These are phyloP conservation scores for Immersiporthe knoxdaviesiana DNA, from an alignment of 2,329 filamentous ascomycete species.

Conservation along the genomic window DNA sequence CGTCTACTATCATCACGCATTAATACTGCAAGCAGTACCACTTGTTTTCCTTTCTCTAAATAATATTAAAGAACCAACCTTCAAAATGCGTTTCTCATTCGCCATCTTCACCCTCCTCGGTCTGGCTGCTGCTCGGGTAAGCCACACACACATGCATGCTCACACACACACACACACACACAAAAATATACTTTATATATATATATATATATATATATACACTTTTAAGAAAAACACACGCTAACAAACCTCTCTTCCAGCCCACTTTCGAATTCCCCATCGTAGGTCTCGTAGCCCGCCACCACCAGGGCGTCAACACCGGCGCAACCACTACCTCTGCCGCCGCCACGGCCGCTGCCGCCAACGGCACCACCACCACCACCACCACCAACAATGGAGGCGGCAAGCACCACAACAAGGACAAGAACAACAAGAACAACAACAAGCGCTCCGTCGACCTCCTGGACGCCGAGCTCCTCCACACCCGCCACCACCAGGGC, in stretches of 20 bases:
- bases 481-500: conserved; percentile 8
- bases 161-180: not conserved
- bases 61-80: not conserved
- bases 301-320: conserved; percentile 6
- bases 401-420: conserved; percentile 7
- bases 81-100: conserved; percentile 18
- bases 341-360: not conserved
- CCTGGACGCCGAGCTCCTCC: not conserved
- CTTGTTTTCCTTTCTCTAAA: not conserved
- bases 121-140: conserved; percentile 6
- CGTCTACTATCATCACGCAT: not conserved
- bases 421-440: not conserved
- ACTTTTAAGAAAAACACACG: not conserved
- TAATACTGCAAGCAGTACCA: conserved; percentile 5
- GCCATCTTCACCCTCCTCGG: conserved; percentile 11
- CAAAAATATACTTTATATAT: not conserved
- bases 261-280: not conserved
- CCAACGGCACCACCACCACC: not conserved
- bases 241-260: not conserved
- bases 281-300: conserved; percentile 1
- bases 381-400: not conserved
- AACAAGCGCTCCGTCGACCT: not conserved
- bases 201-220: too few species aligned
- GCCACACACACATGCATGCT: not conserved
- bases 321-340: not conserved